Evolutionary conservation across 768 basidiomycete genomes (phyloP), one percentile per base, ranked within the genome.

Genomic region (Favolaschia claudopus): DNA sequence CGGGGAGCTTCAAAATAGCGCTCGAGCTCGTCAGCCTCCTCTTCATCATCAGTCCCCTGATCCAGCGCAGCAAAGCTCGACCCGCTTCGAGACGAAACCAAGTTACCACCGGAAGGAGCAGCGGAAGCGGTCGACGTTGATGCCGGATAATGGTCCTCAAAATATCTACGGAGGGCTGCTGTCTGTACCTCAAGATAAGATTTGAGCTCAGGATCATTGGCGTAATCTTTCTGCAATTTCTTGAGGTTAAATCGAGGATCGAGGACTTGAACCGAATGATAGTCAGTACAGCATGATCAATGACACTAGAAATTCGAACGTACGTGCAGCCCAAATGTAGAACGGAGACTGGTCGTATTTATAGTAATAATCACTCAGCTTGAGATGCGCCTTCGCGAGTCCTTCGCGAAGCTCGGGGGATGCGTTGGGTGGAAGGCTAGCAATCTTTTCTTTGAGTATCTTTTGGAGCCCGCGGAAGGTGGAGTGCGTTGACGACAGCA

Each of bases 311-410:
- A n/a, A n/a, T n/a, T n/a, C n/a, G n/a, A n/a, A 59, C 59, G 7
- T 55, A 61, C 59, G 38, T 4, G 59, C 53, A 22, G 59, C 59
- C 59, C 59, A 61, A 28, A 61, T 55, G 29, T 61, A 61, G 10
- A 28, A 25, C 24, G 45, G 45, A 9, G 40, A 42, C 20, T 42
- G 40, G 13, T 42, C 40, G 20, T 42, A 42, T 22, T 42, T 54
- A 24, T 54, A 25, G 28, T 54, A 54, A 37, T 54, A 54, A 37
- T 54, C 37, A 27, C 40, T 45, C 9, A 54, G 36, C 25, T 54
- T 54, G 17, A 13, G 36, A 31, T 54, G 52, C 5, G 52, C 52
- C 14, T 8, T 39, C 5, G 40, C 32, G 17, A 54, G 28, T 15
- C 36, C 52, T 15, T 15, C n/a, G 8, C 12, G 15, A 24, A 54